Percentiles rank a stretch among this genome's conserved stretches.
phyloP scores from a whole-genome alignment of 2,329 filamentous ascomycete genomes.

The Ascocoryne sarcoides region DNA sequence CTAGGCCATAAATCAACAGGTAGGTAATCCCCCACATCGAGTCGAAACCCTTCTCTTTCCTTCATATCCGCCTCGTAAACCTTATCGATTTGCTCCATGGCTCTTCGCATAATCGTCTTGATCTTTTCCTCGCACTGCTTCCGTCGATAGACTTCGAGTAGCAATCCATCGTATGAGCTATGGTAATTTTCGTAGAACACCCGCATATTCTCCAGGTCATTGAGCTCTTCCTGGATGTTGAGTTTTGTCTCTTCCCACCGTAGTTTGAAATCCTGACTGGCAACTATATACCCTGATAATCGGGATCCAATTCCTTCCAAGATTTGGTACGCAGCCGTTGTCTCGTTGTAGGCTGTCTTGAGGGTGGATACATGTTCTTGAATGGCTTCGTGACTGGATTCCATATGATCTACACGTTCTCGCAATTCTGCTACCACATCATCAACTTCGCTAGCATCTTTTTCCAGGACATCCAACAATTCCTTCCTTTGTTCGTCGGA shows the following conservation, averaged over 20 bases:
- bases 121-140: slow-evolving; percentile 66
- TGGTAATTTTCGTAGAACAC: slow-evolving; percentile 85
- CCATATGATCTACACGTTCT: slow-evolving; percentile 69
- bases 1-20: slow-evolving; percentile 84
- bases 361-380: slow-evolving; percentile 52
- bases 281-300: slow-evolving; percentile 55
- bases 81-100: slow-evolving; percentile 66
- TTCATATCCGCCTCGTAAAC: slow-evolving; percentile 64
- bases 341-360: slow-evolving; percentile 45
- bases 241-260: slow-evolving; percentile 69
- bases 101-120: slow-evolving; percentile 65
- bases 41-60: slow-evolving; percentile 68
- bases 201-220: slow-evolving; percentile 67
- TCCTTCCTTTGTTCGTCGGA: slow-evolving; percentile 68
- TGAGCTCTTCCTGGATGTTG: slow-evolving; percentile 58
- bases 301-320: slow-evolving; percentile 60
- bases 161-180: slow-evolving; percentile 71
- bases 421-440: slow-evolving; percentile 62
- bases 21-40: slow-evolving; percentile 76
- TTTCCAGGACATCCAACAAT: slow-evolving; percentile 71
- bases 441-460: slow-evolving; percentile 60
- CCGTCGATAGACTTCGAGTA: slow-evolving; percentile 75
- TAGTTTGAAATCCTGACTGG: slow-evolving; percentile 53
- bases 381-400: slow-evolving; percentile 57
- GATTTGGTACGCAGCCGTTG: slow-evolving; percentile 53